Evolutionary conservation across 202 grass and related monocot species (phyloP).

Genomic region (Musa balbisiana): DNA sequence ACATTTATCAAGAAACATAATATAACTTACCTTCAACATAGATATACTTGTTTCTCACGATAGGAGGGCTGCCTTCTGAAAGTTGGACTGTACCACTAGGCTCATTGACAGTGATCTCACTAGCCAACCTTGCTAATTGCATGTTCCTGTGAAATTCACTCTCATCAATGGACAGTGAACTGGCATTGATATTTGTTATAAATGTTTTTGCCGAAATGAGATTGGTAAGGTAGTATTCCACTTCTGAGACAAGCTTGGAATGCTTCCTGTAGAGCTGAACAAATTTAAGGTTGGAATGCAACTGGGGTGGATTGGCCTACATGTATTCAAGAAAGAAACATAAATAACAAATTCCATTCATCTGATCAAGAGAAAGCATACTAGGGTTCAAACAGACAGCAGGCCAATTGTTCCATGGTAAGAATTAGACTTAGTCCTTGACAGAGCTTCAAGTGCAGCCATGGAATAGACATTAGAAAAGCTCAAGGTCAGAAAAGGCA

Average conservation of each 20-base stretch:
- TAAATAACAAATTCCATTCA: neutral
- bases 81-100: constrained; percentile 24
- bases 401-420: too few species aligned
- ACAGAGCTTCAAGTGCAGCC: too few species aligned
- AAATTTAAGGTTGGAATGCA: constrained; percentile 94
- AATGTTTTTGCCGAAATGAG: constrained; percentile 86
- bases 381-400: too few species aligned
- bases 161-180: constrained; percentile 77
- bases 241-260: constrained; percentile 79
- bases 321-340: constrained; percentile 10
- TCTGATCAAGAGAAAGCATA: neutral
- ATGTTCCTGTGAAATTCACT: constrained; percentile 68
- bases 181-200: constrained; percentile 55
- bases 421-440: too few species aligned
- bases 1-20: constrained; percentile 8
- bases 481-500: too few species aligned
- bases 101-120: constrained; percentile 35
- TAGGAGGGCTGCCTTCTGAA: constrained; percentile 15
- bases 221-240: constrained; percentile 88
- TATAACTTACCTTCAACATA: constrained; percentile 34
- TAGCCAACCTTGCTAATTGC: constrained; percentile 46
- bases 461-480: too few species aligned
- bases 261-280: constrained; percentile 80
- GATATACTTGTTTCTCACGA: constrained; percentile 26
- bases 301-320: constrained; percentile 82